Conservation (phyloP, 148 eudicot genomes). For the Vaccinium macrocarpon region DNA sequence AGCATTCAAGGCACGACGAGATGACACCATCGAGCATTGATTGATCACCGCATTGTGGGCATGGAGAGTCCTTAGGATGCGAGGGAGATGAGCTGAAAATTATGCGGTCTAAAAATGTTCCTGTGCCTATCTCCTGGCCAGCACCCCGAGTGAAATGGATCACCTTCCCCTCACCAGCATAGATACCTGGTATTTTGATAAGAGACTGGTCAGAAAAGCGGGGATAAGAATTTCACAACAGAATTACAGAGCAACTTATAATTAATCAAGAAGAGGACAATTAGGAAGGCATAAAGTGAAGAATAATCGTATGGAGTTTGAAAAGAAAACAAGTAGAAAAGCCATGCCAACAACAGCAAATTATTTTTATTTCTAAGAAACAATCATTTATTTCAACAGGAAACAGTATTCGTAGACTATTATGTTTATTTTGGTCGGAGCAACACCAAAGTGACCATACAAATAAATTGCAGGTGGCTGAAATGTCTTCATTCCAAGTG, state of each 20-base stretch:
- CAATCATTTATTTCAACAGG: background rate
- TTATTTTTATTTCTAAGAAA: background rate
- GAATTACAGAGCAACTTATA: background rate
- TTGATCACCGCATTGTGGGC: conserved; percentile 75
- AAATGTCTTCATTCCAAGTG: background rate
- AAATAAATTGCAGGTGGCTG: background rate
- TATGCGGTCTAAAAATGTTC: conserved; percentile 66
- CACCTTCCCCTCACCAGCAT: conserved; percentile 72
- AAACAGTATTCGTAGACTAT: background rate
- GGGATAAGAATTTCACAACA: conserved; percentile 3
- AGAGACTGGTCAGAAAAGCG: conserved; percentile 1
- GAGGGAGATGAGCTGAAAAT: conserved; percentile 71
- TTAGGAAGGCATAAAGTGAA: background rate
- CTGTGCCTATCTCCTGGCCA: conserved; percentile 86
- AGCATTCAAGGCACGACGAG: conserved; percentile 86
- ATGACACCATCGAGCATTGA: conserved; percentile 64
- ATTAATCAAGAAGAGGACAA: background rate
- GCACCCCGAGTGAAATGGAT: conserved; percentile 88
- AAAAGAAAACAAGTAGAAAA: background rate
- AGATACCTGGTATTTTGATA: conserved; percentile 55
- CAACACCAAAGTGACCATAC: background rate
- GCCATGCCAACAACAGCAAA: background rate
- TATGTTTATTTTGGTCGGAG: background rate
- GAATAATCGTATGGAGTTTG: background rate
- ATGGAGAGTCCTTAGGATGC: conserved; percentile 39